These are phyloP conservation scores for Rhizophora apiculata DNA, from an alignment of 345 rosid genomes.

Conservation along the genomic window DNA sequence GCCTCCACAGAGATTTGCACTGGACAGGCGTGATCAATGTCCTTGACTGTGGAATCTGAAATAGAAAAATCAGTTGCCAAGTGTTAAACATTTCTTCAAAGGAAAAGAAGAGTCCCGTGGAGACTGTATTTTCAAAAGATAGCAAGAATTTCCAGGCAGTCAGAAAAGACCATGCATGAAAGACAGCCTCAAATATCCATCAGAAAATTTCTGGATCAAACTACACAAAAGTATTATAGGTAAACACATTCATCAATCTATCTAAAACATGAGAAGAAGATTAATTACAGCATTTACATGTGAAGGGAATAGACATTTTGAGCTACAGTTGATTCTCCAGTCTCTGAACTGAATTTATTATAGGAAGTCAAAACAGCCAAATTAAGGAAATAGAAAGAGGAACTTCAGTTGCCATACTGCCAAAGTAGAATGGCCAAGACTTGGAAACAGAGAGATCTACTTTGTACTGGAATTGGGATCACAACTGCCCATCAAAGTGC, in stretches of 20 bases:
- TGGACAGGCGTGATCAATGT: conserved; percentile 93
- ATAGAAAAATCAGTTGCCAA: conserved; percentile 2
- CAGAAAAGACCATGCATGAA: too few relatives aligned
- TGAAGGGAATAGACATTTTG: background rate
- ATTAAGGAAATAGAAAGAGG: background rate
- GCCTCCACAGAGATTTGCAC: conserved; percentile 97
- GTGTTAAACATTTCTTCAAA: background rate
- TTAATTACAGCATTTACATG: too few relatives aligned
- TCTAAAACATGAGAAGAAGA: too few relatives aligned
- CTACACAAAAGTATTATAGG: too few relatives aligned
- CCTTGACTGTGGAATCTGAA: conserved; percentile 67
- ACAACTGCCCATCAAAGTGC: background rate
- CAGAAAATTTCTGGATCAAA: too few relatives aligned
- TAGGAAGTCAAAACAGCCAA: background rate
- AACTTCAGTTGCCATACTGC: background rate
- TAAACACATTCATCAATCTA: too few relatives aligned
- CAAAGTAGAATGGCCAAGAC: background rate
- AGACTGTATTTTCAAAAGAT: background rate
- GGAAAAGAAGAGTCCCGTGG: background rate
- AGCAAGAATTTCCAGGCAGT: too few relatives aligned
- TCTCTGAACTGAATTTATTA: background rate
- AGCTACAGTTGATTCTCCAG: background rate
- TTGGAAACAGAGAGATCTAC: too few relatives aligned
- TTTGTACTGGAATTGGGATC: background rate
- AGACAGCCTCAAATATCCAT: too few relatives aligned